These are phyloP conservation scores for Vitis hybrid DNA, from an alignment of 177 flowering plant species.

Conservation along the genomic window DNA sequence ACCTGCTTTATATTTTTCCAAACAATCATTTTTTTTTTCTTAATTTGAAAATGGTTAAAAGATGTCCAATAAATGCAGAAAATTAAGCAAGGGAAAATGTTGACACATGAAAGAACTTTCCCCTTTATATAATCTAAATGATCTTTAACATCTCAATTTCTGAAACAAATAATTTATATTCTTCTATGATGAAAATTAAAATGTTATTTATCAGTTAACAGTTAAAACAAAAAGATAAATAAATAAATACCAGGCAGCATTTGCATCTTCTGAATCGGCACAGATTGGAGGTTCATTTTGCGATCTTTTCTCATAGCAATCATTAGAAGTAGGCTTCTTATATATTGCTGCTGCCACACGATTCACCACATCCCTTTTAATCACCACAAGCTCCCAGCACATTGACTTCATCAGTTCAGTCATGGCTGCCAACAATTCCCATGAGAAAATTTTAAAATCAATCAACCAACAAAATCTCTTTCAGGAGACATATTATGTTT, in stretches of 20 bases:
- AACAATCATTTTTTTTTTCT: no score
- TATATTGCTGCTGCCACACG: slow-evolving; percentile 72
- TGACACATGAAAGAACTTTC: no score
- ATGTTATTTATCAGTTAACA: no score
- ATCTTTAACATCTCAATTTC: no score
- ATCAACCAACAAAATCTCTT: not conserved
- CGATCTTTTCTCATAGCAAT: slow-evolving; percentile 78
- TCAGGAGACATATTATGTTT: not conserved
- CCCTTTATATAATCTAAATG: no score
- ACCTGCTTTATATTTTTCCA: no score
- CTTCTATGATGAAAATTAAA: no score
- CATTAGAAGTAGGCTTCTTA: slow-evolving; percentile 74
- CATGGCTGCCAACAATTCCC: slow-evolving; percentile 66
- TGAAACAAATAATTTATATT: no score
- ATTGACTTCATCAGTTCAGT: slow-evolving; percentile 65
- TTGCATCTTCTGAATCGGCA: slow-evolving; percentile 75
- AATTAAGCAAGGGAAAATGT: no score
- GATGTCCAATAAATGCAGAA: no score
- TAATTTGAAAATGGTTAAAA: no score
- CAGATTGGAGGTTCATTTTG: slow-evolving; percentile 76
- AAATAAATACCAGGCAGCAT: slow-evolving; percentile 83
- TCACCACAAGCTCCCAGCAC: slow-evolving; percentile 85
- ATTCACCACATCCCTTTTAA: slow-evolving; percentile 63
- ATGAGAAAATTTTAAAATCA: slow-evolving; percentile 13
- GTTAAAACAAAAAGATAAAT: not conserved